Evolutionary conservation across 768 basidiomycete species (phyloP).

Genomic region (Amanita molliuscula): DNA sequence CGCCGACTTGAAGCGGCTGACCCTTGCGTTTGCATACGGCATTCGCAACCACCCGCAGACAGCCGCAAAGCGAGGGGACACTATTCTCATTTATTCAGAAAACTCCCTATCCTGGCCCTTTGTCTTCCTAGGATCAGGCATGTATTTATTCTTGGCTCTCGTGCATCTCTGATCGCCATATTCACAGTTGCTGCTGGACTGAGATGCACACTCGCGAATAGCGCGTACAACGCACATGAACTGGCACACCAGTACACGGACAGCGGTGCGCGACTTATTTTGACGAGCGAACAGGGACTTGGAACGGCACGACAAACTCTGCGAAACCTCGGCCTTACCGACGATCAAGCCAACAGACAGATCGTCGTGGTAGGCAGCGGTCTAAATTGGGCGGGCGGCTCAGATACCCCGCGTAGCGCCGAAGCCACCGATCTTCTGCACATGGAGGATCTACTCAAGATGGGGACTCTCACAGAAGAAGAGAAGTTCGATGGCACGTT

Average conservation of each 20-base stretch:
- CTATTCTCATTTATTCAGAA: constrained; percentile 55
- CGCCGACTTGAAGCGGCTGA: constrained; percentile 36
- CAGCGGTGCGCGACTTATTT: constrained; percentile 50
- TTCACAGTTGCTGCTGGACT: constrained; percentile 51
- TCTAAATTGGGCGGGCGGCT: constrained; percentile 35
- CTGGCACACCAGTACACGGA: constrained; percentile 64
- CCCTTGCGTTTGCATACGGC: constrained; percentile 50
- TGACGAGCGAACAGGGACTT: constrained; percentile 55
- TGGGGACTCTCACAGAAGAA: constrained; percentile 39
- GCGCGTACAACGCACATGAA: constrained; percentile 56
- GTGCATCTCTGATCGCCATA: constrained; percentile 9
- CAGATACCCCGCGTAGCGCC: constrained; percentile 16
- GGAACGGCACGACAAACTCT: constrained; percentile 49
- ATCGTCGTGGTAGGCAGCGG: constrained; percentile 48
- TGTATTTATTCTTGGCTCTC: constrained; percentile 6
- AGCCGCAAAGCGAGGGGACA: constrained; percentile 36
- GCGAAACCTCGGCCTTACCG: constrained; percentile 32
- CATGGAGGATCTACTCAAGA: constrained; percentile 39
- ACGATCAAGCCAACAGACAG: constrained; percentile 36
- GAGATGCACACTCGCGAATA: constrained; percentile 64
- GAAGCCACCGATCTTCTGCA: constrained; percentile 22
- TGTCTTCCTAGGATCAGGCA: constrained; percentile 35
- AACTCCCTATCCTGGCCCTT: constrained; percentile 52
- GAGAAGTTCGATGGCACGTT: constrained; percentile 42
- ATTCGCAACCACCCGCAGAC: constrained; percentile 33